Percentiles rank a stretch among this genome's conserved stretches.
Conservation (phyloP, 2,329 filamentous ascomycete genomes). For the Monosporascus cannonballus region DNA sequence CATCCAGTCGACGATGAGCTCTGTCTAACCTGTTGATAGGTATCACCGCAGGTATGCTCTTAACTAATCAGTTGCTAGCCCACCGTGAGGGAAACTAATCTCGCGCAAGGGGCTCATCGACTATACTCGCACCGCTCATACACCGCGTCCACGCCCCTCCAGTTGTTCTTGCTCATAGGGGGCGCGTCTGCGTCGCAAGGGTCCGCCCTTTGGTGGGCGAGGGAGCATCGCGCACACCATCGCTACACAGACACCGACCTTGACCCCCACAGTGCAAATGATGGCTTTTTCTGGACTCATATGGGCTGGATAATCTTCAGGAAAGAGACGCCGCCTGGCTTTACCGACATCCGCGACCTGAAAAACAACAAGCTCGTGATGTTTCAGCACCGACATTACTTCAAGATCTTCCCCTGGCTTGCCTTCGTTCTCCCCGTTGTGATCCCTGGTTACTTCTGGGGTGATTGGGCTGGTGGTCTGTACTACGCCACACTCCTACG, state of each 20-base stretch:
- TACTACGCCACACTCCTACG: slow-evolving; percentile 80
- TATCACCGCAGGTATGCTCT: neutral
- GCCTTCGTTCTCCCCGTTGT: slow-evolving; percentile 69
- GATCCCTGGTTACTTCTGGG: slow-evolving; percentile 72
- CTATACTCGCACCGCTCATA: neutral
- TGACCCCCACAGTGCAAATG: slow-evolving; percentile 86
- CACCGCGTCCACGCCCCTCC: neutral
- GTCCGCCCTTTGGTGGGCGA: slow-evolving; percentile 84
- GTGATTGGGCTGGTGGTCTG: slow-evolving; percentile 58
- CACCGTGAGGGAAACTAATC: neutral
- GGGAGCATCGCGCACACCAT: slow-evolving; percentile 82
- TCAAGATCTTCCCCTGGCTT: slow-evolving; percentile 74
- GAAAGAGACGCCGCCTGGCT: slow-evolving; percentile 83
- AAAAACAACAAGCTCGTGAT: slow-evolving; percentile 82
- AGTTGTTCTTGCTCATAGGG: neutral
- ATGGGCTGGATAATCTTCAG: slow-evolving; percentile 91
- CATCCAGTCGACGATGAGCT: neutral
- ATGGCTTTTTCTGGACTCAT: slow-evolving; percentile 78
- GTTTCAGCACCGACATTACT: slow-evolving; percentile 83
- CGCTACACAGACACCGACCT: slow-evolving; percentile 90
- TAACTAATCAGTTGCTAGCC: neutral
- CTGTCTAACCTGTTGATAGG: neutral
- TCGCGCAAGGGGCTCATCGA: neutral
- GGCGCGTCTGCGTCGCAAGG: slow-evolving; percentile 51
- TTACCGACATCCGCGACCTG: slow-evolving; percentile 81